Conservation (phyloP, 169 alveolate genomes). For the Miamiensis avidus region DNA sequence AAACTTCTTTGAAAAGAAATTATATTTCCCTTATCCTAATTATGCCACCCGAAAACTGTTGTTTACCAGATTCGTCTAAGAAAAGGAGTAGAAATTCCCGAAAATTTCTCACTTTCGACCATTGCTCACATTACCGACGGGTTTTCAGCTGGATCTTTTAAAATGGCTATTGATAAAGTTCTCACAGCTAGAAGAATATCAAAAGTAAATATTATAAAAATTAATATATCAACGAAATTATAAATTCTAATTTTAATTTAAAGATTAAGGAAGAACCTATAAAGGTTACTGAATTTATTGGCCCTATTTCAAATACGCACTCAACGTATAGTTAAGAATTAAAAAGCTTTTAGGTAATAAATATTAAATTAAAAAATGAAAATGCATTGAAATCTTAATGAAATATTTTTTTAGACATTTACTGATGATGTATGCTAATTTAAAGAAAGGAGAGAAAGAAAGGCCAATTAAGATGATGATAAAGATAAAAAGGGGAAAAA, state of each 20-base stretch:
- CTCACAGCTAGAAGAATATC: slow-evolving; percentile 60
- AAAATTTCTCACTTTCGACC: slow-evolving; percentile 70
- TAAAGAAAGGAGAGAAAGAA: background rate
- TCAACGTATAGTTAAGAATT: slow-evolving; percentile 15
- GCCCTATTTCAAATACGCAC: slow-evolving; percentile 4
- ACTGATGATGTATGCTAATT: background rate
- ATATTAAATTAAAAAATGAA: background rate
- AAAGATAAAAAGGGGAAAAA: background rate
- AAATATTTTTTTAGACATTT: background rate
- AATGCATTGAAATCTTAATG: too few species aligned
- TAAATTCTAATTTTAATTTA: background rate
- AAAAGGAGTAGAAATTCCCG: slow-evolving; percentile 61
- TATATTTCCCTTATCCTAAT: slow-evolving; percentile 87
- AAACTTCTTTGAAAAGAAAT: slow-evolving; percentile 81
- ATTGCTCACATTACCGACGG: slow-evolving; percentile 82
- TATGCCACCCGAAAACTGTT: slow-evolving; percentile 81
- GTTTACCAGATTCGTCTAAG: slow-evolving; percentile 70
- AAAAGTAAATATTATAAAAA: slow-evolving; percentile 3
- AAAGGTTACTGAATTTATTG: slow-evolving; percentile 13
- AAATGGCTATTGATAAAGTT: slow-evolving; percentile 59
- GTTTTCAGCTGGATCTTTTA: slow-evolving; percentile 79
- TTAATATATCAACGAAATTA: background rate
- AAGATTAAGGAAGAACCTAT: slow-evolving; percentile 6
- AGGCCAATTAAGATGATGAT: background rate
- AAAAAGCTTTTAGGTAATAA: slow-evolving; percentile 8